Evolutionary conservation across 108 stramenopile species (phyloP).

Genomic region (Fistulifera pelliculosa): DNA sequence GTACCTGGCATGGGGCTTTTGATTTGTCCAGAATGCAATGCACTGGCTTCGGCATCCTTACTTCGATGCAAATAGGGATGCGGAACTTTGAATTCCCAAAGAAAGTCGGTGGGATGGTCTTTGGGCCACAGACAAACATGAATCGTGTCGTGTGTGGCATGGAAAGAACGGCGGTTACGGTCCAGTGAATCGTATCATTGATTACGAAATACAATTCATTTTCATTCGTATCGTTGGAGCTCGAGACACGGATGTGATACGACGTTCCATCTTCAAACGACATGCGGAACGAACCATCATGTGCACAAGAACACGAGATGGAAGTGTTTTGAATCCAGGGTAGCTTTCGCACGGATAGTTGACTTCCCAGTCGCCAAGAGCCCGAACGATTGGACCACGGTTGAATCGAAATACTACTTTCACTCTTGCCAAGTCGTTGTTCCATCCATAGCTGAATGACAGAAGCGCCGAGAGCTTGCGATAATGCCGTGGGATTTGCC

Average conservation of each 20-base stretch:
- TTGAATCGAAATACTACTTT: not conserved
- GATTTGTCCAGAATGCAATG: constrained; percentile 24
- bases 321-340: constrained; percentile 1
- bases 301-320: constrained; percentile 21
- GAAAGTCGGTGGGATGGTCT: constrained; percentile 12
- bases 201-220: constrained; percentile 6
- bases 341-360: constrained; percentile 6
- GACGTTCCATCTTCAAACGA: not conserved
- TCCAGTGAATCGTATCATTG: constrained; percentile 11
- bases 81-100: constrained; percentile 17
- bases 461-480: constrained; percentile 36
- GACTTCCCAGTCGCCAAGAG: constrained; percentile 35
- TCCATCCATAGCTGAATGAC: constrained; percentile 32
- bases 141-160: constrained; percentile 8
- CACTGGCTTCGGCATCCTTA: not conserved
- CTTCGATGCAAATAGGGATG: constrained; percentile 13
- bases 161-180: constrained; percentile 6
- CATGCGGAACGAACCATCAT: constrained; percentile 43
- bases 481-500: constrained; percentile 8
- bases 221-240: constrained; percentile 6
- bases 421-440: constrained; percentile 15
- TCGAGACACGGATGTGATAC: constrained; percentile 9
- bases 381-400: constrained; percentile 36
- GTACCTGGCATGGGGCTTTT: constrained; percentile 86
- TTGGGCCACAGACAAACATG: constrained; percentile 38